These are phyloP conservation scores for Boletus sp. DNA, from an alignment of 768 basidiomycete species.

Conservation along the genomic window DNA sequence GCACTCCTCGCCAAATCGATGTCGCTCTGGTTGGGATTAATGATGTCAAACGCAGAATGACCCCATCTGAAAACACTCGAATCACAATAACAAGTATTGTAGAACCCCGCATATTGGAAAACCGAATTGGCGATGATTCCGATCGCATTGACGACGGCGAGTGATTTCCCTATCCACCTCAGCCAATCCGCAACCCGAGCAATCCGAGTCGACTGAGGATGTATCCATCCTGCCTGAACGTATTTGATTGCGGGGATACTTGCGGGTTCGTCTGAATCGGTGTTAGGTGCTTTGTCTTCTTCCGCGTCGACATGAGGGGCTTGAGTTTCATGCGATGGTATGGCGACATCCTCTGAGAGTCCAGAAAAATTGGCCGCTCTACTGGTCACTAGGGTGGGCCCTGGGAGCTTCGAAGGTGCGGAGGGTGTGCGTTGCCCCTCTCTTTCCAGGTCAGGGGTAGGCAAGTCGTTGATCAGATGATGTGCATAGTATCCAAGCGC, in stretches of 20 bases:
- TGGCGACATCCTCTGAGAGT: not conserved
- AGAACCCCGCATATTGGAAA: conserved; percentile 20
- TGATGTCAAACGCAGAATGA: conserved; percentile 18
- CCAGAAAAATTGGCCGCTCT: not conserved
- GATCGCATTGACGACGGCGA: conserved; percentile 26
- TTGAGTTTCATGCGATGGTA: not conserved
- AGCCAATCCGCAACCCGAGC: conserved; percentile 9
- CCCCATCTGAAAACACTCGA: conserved; percentile 18
- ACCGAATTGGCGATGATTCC: conserved; percentile 22
- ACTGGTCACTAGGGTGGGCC: not conserved
- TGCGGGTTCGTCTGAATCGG: not conserved
- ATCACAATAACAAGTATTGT: conserved; percentile 25
- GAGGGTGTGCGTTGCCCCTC: not conserved
- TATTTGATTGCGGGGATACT: not conserved
- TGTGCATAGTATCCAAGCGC: conserved; percentile 21
- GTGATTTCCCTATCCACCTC: conserved; percentile 22
- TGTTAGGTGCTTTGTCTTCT: not conserved
- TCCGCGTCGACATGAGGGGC: not conserved
- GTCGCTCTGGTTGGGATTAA: conserved; percentile 18
- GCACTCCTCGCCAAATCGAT: conserved; percentile 26
- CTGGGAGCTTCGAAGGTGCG: not conserved
- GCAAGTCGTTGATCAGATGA: not conserved
- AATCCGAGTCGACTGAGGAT: not conserved
- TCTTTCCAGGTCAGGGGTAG: not conserved
- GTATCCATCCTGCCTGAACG: not conserved